Evolutionary conservation across 2,329 filamentous ascomycete genomes (phyloP).

Genomic region (Xylariaceae sp.): DNA sequence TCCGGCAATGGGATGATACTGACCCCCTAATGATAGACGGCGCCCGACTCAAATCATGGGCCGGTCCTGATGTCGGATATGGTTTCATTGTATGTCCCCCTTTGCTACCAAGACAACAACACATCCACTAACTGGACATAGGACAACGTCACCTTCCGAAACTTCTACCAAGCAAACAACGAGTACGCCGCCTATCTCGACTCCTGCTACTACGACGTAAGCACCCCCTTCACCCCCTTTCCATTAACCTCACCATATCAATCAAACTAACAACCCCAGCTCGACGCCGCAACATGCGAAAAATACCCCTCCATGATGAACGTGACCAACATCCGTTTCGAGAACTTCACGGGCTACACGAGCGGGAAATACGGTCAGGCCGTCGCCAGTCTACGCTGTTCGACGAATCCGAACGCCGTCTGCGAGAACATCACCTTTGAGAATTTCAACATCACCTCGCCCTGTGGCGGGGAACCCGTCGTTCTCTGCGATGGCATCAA

Average conservation of each 20-base stretch:
- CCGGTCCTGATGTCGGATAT: slow-evolving; percentile 51
- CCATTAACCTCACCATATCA: background rate
- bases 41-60: slow-evolving; percentile 58
- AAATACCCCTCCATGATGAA: slow-evolving; percentile 52
- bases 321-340: slow-evolving; percentile 53
- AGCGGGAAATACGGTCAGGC: slow-evolving; percentile 51
- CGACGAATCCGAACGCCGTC: slow-evolving; percentile 46
- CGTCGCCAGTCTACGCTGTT: slow-evolving; percentile 52
- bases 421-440: slow-evolving; percentile 52
- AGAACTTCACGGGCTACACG: slow-evolving; percentile 53
- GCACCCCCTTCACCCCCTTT: slow-evolving; percentile 7
- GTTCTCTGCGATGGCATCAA: slow-evolving; percentile 47
- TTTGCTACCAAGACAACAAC: background rate
- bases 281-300: slow-evolving; percentile 44
- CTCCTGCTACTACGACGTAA: slow-evolving; percentile 58
- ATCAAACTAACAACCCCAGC: slow-evolving; percentile 23
- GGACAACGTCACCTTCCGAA: slow-evolving; percentile 54
- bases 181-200: slow-evolving; percentile 55
- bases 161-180: slow-evolving; percentile 54
- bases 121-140: slow-evolving; percentile 2
- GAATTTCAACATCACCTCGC: slow-evolving; percentile 50
- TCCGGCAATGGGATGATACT: background rate
- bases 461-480: slow-evolving; percentile 38
- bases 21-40: slow-evolving; percentile 33
- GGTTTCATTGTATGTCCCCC: slow-evolving; percentile 44